phyloP scores from a whole-genome alignment of 164 flowering plant species.

The Kingdonia uniflora region DNA sequence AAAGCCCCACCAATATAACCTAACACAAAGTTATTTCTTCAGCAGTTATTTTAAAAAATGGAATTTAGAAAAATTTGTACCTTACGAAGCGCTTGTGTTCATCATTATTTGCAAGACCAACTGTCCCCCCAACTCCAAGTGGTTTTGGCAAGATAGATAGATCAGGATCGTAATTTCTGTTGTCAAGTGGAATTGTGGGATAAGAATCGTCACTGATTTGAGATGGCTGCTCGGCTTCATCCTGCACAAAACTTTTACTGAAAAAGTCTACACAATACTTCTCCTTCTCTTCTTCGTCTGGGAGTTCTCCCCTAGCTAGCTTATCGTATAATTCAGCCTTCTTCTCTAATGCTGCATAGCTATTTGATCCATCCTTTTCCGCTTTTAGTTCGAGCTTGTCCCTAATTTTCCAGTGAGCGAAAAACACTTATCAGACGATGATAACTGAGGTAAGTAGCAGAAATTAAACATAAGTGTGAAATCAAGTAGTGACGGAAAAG shows the following conservation, averaged over 20 bases:
- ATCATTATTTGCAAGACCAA: constrained; percentile 38
- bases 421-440: neutral
- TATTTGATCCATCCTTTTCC: constrained; percentile 64
- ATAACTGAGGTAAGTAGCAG: no score
- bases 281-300: constrained; percentile 92
- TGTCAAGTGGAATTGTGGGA: constrained; percentile 15
- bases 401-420: constrained; percentile 27
- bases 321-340: constrained; percentile 91
- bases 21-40: no score
- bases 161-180: constrained; percentile 28
- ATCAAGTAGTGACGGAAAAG: no score
- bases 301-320: constrained; percentile 66
- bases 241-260: constrained; percentile 44
- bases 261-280: constrained; percentile 95
- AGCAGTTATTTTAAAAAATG: no score
- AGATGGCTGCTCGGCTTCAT: constrained; percentile 26
- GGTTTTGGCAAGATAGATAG: constrained; percentile 20
- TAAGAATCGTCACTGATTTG: constrained; percentile 14
- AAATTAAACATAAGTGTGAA: no score
- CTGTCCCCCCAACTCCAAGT: constrained; percentile 54
- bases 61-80: constrained; percentile 23
- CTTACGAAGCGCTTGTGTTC: constrained; percentile 82
- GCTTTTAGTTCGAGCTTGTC: constrained; percentile 96
- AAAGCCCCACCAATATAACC: no score
- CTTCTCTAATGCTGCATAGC: constrained; percentile 86